A percentile compares a stretch with the other conserved stretches of the same genome.
Evolutionary conservation across 2,329 filamentous ascomycete genomes (phyloP).

Genomic region (Xylariaceae sp.): DNA sequence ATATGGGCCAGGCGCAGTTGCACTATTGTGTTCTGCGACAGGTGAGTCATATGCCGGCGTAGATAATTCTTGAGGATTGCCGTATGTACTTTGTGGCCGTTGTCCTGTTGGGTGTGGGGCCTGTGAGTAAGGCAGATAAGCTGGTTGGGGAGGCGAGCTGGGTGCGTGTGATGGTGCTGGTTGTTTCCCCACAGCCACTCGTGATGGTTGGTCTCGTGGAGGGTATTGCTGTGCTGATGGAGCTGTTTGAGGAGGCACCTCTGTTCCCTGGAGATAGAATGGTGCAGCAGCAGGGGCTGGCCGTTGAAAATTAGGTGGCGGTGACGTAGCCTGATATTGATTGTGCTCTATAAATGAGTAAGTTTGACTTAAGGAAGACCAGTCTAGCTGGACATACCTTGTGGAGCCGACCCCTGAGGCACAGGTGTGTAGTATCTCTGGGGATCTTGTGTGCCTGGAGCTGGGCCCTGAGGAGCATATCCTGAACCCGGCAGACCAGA

Average conservation of each 20-base stretch:
- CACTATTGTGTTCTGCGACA: slow-evolving; percentile 47
- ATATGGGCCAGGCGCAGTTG: slow-evolving; percentile 36
- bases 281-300: slow-evolving; percentile 49
- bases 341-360: slow-evolving; percentile 35
- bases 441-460: slow-evolving; percentile 50
- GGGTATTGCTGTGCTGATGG: slow-evolving; percentile 42
- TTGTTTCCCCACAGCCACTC: slow-evolving; percentile 43
- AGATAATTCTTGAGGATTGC: slow-evolving; percentile 69
- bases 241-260: slow-evolving; percentile 41
- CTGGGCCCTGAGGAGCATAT: slow-evolving; percentile 39
- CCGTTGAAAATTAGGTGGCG: slow-evolving; percentile 51
- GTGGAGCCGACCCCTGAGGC: slow-evolving; percentile 37
- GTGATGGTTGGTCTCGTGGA: slow-evolving; percentile 46
- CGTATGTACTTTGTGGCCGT: slow-evolving; percentile 62
- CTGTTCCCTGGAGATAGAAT: slow-evolving; percentile 60
- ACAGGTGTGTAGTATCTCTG: slow-evolving; percentile 64
- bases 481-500: slow-evolving; percentile 29
- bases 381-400: slow-evolving; percentile 34
- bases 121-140: slow-evolving; percentile 45
- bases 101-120: slow-evolving; percentile 41
- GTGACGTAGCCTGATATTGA: slow-evolving; percentile 42
- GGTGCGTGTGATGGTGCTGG: slow-evolving; percentile 47
- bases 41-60: slow-evolving; percentile 74
- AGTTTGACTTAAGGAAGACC: slow-evolving; percentile 18
- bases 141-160: slow-evolving; percentile 41